Evolutionary conservation across 345 rosid species (phyloP).

Genomic region (Salix koriyanagi): DNA sequence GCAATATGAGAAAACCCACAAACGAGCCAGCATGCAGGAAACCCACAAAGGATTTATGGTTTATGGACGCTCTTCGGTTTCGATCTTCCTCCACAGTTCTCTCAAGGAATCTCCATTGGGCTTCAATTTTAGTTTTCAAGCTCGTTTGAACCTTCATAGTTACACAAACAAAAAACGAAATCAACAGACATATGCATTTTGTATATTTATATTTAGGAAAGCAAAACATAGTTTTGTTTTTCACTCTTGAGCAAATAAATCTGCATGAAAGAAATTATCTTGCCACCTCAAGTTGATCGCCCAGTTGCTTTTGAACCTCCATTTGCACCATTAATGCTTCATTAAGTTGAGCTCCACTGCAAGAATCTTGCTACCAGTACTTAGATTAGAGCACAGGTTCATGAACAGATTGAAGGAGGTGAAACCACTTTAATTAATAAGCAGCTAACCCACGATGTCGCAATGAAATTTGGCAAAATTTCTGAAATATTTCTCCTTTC

Average conservation of each 20-base stretch:
- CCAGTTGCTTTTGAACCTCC: conserved; percentile 37
- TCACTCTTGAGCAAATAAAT: background rate
- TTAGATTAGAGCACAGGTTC: background rate
- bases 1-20: too few species aligned
- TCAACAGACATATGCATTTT: background rate
- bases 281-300: conserved; percentile 44
- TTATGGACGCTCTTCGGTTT: background rate
- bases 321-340: conserved; percentile 48
- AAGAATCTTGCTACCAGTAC: background rate
- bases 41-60: background rate
- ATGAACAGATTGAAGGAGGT: background rate
- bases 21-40: too few species aligned
- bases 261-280: background rate
- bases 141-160: conserved; percentile 40
- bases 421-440: background rate
- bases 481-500: conserved; percentile 52
- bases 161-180: background rate
- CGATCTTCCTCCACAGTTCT: conserved; percentile 33
- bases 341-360: conserved; percentile 49
- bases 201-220: background rate
- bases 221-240: background rate
- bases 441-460: conserved; percentile 35
- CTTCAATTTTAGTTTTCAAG: conserved; percentile 51
- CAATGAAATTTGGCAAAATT: conserved; percentile 51
- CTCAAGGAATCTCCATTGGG: conserved; percentile 50